Evolutionary conservation across 2,329 filamentous ascomycete species (phyloP), one percentile per base, ranked within the genome.

Genomic region (Fusarium sp.): DNA sequence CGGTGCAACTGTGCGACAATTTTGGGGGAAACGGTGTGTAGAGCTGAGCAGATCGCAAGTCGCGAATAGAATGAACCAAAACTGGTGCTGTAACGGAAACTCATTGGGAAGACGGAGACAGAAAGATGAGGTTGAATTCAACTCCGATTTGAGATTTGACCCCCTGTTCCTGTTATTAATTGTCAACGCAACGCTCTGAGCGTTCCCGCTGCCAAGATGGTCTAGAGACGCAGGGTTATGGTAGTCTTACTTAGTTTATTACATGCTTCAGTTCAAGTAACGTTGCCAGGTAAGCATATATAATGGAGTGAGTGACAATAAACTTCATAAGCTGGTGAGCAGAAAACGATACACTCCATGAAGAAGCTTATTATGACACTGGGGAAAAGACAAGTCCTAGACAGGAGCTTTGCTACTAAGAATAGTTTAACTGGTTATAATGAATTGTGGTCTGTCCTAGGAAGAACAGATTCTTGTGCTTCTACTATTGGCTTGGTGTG

Each of bases 161-260:
- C 61, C 52, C 60, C 62, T 69, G 52, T 30, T 19, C 60, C 62
- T 69, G 52, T 30, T 19, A 44, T 33, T 49, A 49, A 46, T 30
- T 41, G 30, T 58, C 35, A 39, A 67, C 55, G 53, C 56, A 30
- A 55, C 33, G 53, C 56, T 58, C 44, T 49, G 49, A 53, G 41
- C 46, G 50, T 63, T 70, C 56, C 65, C 54, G 61, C 62, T 58
- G 65, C 68, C 65, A 71, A 71, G 65, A 69, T 54, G 53, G 14
- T 40, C 57, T 64, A 67, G 35, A 26, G 59, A 40, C 37, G 56
- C 68, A 71, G 55, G 62, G 67, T 57, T 64, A n/a, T 10, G 8
- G 35, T 37, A n/a, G 35, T 13, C 28, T 20, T 20, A 4, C 20
- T 20, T 20, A 20, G 20, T 20, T 20, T 20, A 20, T 20, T 20